Percentiles rank a stretch among this genome's conserved stretches.
phyloP scores from a whole-genome alignment of 1,284 basidiomycete genomes.

The Spongispora temasekensis region DNA sequence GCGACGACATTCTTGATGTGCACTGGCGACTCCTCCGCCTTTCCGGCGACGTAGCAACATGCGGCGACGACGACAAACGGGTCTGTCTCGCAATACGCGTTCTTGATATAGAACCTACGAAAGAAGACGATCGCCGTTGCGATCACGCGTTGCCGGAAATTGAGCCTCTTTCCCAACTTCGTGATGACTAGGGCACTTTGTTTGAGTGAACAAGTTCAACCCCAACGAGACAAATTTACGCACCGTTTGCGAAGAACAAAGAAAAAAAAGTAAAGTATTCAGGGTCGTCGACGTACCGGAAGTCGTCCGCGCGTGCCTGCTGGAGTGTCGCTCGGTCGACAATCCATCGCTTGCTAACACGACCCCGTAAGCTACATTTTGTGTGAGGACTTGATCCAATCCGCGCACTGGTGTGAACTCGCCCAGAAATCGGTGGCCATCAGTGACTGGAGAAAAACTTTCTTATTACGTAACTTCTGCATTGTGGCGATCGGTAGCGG shows the following conservation, averaged over 20 bases:
- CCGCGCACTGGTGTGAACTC: slow-evolving; percentile 69
- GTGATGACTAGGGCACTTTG: slow-evolving; percentile 72
- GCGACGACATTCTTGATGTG: slow-evolving; percentile 93
- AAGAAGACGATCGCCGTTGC: slow-evolving; percentile 95
- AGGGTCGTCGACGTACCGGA: slow-evolving; percentile 73
- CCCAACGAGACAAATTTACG: too few species aligned
- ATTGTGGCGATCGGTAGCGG: too few species aligned
- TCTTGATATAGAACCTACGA: slow-evolving; percentile 93
- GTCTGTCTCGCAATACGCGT: slow-evolving; percentile 91
- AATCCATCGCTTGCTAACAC: slow-evolving; percentile 80
- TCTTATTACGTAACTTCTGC: too few species aligned
- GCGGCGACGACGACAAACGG: slow-evolving; percentile 91
- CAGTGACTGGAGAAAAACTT: too few species aligned
- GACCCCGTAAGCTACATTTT: slow-evolving; percentile 17
- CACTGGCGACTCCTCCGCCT: slow-evolving; percentile 94
- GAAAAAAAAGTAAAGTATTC: slow-evolving; percentile 77
- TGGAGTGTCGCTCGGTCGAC: slow-evolving; percentile 76
- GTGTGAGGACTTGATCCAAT: slow-evolving; percentile 10
- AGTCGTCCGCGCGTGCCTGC: slow-evolving; percentile 74
- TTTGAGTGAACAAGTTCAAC: too few species aligned
- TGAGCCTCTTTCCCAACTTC: slow-evolving; percentile 84
- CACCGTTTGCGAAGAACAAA: slow-evolving; percentile 85
- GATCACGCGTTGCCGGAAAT: slow-evolving; percentile 85
- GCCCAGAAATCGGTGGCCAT: slow-evolving; percentile 81
- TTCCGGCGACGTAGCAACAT: slow-evolving; percentile 94